These are phyloP conservation scores for Naematelia aurantialba DNA, from an alignment of 768 basidiomycete species.

Conservation along the genomic window DNA sequence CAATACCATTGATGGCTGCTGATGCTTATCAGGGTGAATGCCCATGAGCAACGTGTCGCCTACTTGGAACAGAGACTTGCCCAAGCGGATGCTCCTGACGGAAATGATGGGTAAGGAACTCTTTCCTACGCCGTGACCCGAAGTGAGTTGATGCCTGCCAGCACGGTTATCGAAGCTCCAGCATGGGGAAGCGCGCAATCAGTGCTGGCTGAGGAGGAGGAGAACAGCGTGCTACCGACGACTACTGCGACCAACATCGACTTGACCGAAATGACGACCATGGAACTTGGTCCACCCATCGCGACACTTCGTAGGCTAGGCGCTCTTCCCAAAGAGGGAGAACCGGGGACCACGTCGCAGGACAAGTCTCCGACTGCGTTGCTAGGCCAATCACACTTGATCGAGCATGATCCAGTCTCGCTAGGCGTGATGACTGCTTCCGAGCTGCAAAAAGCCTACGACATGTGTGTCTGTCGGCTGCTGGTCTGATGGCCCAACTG, in stretches of 20 bases:
- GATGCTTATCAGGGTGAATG: neutral
- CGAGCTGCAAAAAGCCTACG: neutral
- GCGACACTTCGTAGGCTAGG: constrained; percentile 6
- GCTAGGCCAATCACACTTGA: neutral
- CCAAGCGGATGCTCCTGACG: neutral
- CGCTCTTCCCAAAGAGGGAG: neutral
- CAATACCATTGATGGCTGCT: neutral
- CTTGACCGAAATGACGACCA: constrained; percentile 3
- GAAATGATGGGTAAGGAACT: neutral
- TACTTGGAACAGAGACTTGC: neutral
- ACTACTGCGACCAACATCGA: neutral
- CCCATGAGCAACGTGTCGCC: neutral
- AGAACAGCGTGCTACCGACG: neutral
- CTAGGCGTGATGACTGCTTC: neutral
- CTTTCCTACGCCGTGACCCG: too few species aligned
- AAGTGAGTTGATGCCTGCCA: too few species aligned
- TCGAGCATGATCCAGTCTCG: constrained; percentile 1
- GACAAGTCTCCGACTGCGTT: neutral
- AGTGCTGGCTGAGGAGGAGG: neutral
- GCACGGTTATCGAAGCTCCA: too few species aligned
- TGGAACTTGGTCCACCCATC: constrained; percentile 7
- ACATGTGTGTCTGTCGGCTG: constrained; percentile 1
- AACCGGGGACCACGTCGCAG: neutral
- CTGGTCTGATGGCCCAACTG: neutral
- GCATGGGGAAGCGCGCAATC: too few species aligned